phyloP scores from a whole-genome alignment of 2,329 filamentous ascomycete genomes.

The Scortechinia acanthostroma region DNA sequence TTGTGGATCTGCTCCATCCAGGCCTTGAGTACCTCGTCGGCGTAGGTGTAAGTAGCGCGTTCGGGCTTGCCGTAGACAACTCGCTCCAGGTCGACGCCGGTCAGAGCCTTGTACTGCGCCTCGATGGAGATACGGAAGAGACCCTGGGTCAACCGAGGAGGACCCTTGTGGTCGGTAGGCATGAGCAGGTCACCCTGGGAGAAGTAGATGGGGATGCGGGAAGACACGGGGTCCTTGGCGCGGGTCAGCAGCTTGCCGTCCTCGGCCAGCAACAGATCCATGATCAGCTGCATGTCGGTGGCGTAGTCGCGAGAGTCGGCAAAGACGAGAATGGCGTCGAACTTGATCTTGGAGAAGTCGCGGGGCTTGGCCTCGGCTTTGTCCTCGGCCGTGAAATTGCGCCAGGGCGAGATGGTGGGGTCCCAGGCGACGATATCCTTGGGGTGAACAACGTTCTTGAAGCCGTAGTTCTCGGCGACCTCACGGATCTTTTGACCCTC shows the following conservation, averaged over 20 bases:
- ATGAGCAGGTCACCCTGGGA: slow-evolving; percentile 51
- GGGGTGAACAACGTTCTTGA: slow-evolving; percentile 66
- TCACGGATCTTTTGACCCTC: slow-evolving; percentile 70
- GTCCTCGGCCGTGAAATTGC: slow-evolving; percentile 62
- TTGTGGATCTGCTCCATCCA: slow-evolving; percentile 75
- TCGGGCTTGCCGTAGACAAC: slow-evolving; percentile 73
- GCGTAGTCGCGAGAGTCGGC: slow-evolving; percentile 69
- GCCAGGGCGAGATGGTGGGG: slow-evolving; percentile 62
- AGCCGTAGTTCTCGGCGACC: slow-evolving; percentile 67
- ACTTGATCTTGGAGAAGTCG: slow-evolving; percentile 67
- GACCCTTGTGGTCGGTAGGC: slow-evolving; percentile 51
- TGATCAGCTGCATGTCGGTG: slow-evolving; percentile 71
- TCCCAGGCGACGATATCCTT: slow-evolving; percentile 70
- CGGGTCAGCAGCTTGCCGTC: slow-evolving; percentile 59
- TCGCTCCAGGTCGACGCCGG: slow-evolving; percentile 66
- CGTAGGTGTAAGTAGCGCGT: slow-evolving; percentile 71
- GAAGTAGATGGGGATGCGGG: slow-evolving; percentile 71
- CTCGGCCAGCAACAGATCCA: slow-evolving; percentile 64
- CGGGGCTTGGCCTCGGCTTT: slow-evolving; percentile 59
- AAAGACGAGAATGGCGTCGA: slow-evolving; percentile 70
- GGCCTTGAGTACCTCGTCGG: slow-evolving; percentile 63
- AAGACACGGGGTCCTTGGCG: slow-evolving; percentile 55
- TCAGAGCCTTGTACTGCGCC: slow-evolving; percentile 67
- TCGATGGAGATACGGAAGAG: slow-evolving; percentile 71
- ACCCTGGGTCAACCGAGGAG: slow-evolving; percentile 66